Evolutionary conservation across 1,284 basidiomycete species (phyloP).

Genomic region (Leccinum fuscescens): DNA sequence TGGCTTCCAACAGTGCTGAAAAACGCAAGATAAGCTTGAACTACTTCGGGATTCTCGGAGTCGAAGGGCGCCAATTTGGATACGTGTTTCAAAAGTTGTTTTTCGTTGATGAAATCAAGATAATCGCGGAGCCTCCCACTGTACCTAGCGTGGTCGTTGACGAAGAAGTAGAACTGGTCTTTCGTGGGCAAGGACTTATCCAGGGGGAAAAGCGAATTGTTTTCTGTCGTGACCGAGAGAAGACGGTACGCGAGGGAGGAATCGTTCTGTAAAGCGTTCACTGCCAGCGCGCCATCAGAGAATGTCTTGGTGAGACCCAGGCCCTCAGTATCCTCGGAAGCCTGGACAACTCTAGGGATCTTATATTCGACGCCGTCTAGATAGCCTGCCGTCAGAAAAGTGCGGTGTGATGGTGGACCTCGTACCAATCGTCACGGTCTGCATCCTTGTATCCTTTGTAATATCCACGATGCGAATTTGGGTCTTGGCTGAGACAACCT

Average conservation of each 20-base stretch:
- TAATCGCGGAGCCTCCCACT: neutral
- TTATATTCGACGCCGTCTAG: neutral
- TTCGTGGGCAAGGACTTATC: neutral
- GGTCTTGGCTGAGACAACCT: neutral
- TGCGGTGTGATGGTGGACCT: neutral
- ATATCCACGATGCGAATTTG: neutral
- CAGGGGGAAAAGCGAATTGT: neutral
- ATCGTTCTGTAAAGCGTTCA: neutral
- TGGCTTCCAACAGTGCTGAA: neutral
- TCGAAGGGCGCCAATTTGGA: neutral
- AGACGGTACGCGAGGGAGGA: neutral
- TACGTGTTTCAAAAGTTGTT: neutral
- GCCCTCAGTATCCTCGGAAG: neutral
- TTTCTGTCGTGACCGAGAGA: neutral
- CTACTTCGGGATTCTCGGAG: neutral
- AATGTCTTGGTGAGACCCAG: neutral
- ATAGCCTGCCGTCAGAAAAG: neutral
- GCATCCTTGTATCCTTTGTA: neutral
- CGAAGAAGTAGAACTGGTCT: neutral
- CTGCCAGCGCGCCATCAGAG: neutral
- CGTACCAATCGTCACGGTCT: neutral
- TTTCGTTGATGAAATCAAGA: neutral
- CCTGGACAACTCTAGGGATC: neutral
- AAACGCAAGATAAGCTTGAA: neutral
- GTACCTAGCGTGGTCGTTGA: neutral